Base-by-base conservation (phyloP, 768 basidiomycete species). In the Cytidiella melzeri region DNA sequence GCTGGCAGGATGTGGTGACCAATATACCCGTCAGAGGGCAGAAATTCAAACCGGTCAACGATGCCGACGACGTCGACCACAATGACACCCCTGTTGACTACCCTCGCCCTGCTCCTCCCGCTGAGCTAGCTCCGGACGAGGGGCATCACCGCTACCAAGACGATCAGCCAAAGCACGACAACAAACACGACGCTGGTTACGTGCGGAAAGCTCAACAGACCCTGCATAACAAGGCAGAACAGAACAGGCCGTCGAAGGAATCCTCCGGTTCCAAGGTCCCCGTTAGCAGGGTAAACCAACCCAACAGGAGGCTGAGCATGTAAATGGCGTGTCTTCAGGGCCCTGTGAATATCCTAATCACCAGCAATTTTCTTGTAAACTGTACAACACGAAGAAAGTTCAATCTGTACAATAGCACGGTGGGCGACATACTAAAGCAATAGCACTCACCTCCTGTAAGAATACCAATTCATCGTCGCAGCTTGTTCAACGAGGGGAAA, bases 31-130 rank as follows among this genome's bases (percentile, higher is more conserved):
- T 19, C 39, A 52, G 51, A 23, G 54, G 52, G 41, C 51, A 41
- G 44, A 55, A 48, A 37, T n/a, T n/a, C n/a, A n/a, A n/a, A n/a
- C n/a, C n/a, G n/a, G 44, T 34, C 30, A 15, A 34, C 15, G 15
- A 15, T 25, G 43, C 53, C 9, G 42, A 34, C 13, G 41, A 43
- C 23, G 37, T 30, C 26, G 48, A 43, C 30, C 12, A 45, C 9
- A 48, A 43, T 24, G 54, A 52, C 34, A 49, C 28, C 18, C 54
- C 49, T 4, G 28, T 28, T 7, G 54, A 55, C 54, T 55, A 55
- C 38, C 54, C 54, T 12, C 50, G 54, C 7, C 54, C 54, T 20
- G 54, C 54, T 15, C 15, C 50, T 23, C 54, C 54, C 5, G 50
- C 49, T 26, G 49, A 55, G 46, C 50, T 47, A 25, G 44, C 39